Conservation (phyloP, 306 rosid genomes). For the Prunus armeniaca region DNA sequence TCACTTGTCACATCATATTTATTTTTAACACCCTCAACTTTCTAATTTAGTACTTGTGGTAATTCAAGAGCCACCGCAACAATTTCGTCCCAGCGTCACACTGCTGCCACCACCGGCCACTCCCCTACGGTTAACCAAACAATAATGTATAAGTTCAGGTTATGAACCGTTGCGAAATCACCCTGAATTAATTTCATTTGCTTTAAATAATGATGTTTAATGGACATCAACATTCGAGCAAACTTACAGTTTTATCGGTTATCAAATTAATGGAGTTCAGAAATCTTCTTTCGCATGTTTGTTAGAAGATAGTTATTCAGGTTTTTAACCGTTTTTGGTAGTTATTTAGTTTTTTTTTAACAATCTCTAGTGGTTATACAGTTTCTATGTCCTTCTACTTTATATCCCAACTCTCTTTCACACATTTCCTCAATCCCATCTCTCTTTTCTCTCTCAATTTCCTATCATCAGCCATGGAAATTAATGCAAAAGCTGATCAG, state of each 20-base stretch:
- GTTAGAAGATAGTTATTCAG: background rate
- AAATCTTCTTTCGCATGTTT: background rate
- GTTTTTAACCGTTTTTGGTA: background rate
- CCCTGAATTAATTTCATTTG: too few relatives aligned
- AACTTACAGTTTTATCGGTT: background rate
- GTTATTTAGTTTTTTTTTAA: background rate
- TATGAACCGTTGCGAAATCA: too few relatives aligned
- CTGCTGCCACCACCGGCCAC: too few relatives aligned
- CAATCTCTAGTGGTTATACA: background rate
- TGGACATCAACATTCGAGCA: background rate
- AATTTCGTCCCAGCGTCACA: too few relatives aligned
- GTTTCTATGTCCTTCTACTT: background rate
- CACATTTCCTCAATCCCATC: background rate
- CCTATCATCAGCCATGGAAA: background rate
- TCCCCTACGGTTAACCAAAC: too few relatives aligned
- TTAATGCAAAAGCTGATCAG: background rate
- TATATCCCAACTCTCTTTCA: background rate
- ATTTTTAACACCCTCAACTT: too few relatives aligned
- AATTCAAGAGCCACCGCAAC: too few relatives aligned
- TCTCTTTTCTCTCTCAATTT: background rate
- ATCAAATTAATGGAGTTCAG: background rate
- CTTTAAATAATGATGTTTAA: too few relatives aligned
- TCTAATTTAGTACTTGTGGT: too few relatives aligned
- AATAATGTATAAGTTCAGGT: too few relatives aligned
- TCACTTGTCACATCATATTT: too few relatives aligned